These are phyloP conservation scores for Obba rivulosa DNA, from an alignment of 768 basidiomycete genomes.

Conservation along the genomic window DNA sequence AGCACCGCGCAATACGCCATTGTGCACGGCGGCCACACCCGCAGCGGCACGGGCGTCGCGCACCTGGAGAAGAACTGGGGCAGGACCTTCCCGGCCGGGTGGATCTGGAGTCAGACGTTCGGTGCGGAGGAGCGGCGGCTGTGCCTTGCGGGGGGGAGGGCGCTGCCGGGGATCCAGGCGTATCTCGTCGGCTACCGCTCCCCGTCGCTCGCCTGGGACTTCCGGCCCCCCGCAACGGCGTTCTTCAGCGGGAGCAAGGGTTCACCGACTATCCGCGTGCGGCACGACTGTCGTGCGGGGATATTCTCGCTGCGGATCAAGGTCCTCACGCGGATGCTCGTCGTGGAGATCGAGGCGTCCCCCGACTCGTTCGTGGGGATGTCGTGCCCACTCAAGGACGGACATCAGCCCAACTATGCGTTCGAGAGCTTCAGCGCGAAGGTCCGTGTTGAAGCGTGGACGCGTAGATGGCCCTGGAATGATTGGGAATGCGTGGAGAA, in stretches of 20 bases:
- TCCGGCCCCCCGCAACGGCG: slow-evolving; percentile 19
- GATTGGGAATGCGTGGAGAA: slow-evolving; percentile 18
- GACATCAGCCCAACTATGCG: slow-evolving; percentile 17
- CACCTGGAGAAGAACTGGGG: slow-evolving; percentile 26
- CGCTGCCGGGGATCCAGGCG: slow-evolving; percentile 17
- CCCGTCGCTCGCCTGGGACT: slow-evolving; percentile 15
- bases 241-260: not conserved
- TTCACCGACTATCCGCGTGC: slow-evolving; percentile 15
- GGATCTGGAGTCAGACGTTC: slow-evolving; percentile 22
- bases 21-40: slow-evolving; percentile 8
- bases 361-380: slow-evolving; percentile 17
- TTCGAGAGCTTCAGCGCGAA: slow-evolving; percentile 20
- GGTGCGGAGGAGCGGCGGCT: slow-evolving; percentile 7
- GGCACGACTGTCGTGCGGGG: slow-evolving; percentile 13
- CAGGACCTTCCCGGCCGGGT: slow-evolving; percentile 18
- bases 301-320: slow-evolving; percentile 9
- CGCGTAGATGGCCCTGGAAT: slow-evolving; percentile 15
- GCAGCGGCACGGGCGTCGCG: slow-evolving; percentile 6
- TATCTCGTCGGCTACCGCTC: slow-evolving; percentile 24
- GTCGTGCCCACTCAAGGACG: slow-evolving; percentile 16
- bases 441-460: slow-evolving; percentile 9
- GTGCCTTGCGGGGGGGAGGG: slow-evolving; percentile 18
- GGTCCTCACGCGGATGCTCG: slow-evolving; percentile 13
- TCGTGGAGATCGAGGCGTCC: slow-evolving; percentile 11
- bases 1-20: slow-evolving; percentile 12